These are phyloP conservation scores for Phytopythium aichiense DNA, from an alignment of 352 stramenopile species.

Conservation along the genomic window DNA sequence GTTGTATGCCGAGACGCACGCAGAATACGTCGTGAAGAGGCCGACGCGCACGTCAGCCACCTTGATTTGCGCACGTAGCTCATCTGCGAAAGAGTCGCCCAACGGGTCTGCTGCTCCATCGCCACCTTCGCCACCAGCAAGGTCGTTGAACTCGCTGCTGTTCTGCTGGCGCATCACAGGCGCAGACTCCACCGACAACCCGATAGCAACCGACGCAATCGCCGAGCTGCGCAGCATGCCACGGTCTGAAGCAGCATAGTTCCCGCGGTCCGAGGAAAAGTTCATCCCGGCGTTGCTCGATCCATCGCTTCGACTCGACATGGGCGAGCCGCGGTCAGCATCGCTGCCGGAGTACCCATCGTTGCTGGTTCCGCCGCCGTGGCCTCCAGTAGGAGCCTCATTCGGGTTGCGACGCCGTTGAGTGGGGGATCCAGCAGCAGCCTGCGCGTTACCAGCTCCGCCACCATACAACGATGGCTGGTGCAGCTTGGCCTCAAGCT, in stretches of 20 bases:
- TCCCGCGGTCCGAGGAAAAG: conserved; percentile 15
- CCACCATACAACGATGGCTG: conserved; percentile 69
- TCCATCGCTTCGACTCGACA: conserved; percentile 37
- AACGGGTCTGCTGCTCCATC: conserved; percentile 24
- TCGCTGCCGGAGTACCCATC: conserved; percentile 29
- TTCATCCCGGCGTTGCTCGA: conserved; percentile 42
- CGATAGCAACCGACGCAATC: conserved; percentile 48
- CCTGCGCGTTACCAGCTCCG: conserved; percentile 23
- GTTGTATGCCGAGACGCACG: conserved; percentile 49
- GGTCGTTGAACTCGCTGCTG: conserved; percentile 34
- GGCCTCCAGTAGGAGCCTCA: conserved; percentile 13
- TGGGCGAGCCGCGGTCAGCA: conserved; percentile 28
- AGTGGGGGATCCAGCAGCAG: conserved; percentile 35
- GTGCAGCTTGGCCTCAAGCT: conserved; percentile 85
- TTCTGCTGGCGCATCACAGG: conserved; percentile 24
- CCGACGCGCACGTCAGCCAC: conserved; percentile 60
- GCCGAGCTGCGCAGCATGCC: conserved; percentile 50
- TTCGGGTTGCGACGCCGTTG: conserved; percentile 45
- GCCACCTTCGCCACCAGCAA: conserved; percentile 11
- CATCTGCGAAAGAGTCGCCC: conserved; percentile 62
- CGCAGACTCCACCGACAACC: conserved; percentile 39
- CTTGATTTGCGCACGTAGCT: conserved; percentile 49
- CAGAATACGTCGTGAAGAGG: conserved; percentile 69
- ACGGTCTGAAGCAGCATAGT: conserved; percentile 10
- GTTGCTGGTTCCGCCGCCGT: conserved; percentile 13